A percentile compares a stretch with the other conserved stretches of the same genome.
These are phyloP conservation scores for Aspergillus amoenus DNA, from an alignment of 2,329 filamentous ascomycete genomes.

Conservation along the genomic window DNA sequence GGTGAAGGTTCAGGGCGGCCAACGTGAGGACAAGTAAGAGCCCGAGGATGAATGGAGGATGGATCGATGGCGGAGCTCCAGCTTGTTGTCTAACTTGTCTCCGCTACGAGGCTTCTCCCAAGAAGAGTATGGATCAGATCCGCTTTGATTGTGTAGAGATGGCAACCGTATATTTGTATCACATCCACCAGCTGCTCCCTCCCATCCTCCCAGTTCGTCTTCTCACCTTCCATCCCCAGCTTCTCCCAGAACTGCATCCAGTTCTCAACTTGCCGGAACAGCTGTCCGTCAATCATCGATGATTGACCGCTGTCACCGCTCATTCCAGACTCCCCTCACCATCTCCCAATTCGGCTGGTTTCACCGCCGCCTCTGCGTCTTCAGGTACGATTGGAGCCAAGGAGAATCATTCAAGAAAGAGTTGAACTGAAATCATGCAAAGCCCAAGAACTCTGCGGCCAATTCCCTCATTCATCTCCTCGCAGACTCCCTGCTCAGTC, in stretches of 20 bases:
- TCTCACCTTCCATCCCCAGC: not conserved
- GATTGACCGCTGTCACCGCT: constrained; percentile 24
- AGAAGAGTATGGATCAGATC: not conserved
- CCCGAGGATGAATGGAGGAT: constrained; percentile 2
- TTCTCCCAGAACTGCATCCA: not conserved
- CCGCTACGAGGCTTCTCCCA: not conserved
- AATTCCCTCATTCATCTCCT: not conserved
- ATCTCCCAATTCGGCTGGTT: constrained; percentile 3
- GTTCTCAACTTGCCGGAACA: not conserved
- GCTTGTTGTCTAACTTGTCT: not conserved
- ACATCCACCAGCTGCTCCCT: constrained; percentile 3
- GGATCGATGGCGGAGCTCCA: constrained; percentile 2
- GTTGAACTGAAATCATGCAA: constrained; percentile 7
- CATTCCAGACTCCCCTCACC: constrained; percentile 5
- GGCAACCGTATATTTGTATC: constrained; percentile 15
- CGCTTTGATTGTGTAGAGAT: not conserved
- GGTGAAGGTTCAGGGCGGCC: constrained; percentile 5
- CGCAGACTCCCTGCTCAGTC: not conserved
- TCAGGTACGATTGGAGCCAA: constrained; percentile 4
- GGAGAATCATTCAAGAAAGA: not conserved
- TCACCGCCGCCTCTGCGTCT: constrained; percentile 16
- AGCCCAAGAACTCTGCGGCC: not conserved
- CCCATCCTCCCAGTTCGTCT: not conserved
- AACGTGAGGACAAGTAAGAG: constrained; percentile 6
- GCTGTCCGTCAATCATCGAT: not conserved